Base-by-base conservation (phyloP, 2,329 filamentous ascomycete genomes). In the Trichoderma sp. region DNA sequence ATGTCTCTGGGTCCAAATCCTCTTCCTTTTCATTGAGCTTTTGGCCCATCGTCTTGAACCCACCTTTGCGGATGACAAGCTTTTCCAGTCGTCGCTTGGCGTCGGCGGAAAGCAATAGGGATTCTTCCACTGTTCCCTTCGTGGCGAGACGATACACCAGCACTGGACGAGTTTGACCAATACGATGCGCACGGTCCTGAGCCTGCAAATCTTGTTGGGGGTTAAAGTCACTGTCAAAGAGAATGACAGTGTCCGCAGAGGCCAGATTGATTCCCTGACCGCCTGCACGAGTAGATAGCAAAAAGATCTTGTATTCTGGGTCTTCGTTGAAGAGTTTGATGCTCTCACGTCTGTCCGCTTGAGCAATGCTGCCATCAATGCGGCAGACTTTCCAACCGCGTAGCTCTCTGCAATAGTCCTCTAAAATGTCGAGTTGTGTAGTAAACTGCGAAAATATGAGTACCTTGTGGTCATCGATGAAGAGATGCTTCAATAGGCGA, bases 371-470 rank as follows among this genome's bases (percentile, higher is more conserved):
- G 12, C 97, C 97, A 80, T 98, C 97, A 72, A 99, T 98, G 6
- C 97, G 94, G 81, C 95, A 98, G 29, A 93, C 89, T 1, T 92
- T 90, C 94, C 95, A 98, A 1, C 87, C 86, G 8, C 94, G 92
- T 1, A 98, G 88, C n/a, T 92, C 89, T 9, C 80, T 75, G 4
- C 95, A 95, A 85, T 98, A 99, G 74, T 96, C 93, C 77, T 97
- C 91, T 0, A 99, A 87, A 2, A 99, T 93, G 80, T 98, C 95
- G 0, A 99, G 90, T 78, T 98, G 95, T 0, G 93, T 97, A 75
- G 95, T 97, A 86, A 99, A 99, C 81, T 99, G 97, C 0, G 94
- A 97, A 84, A 99, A 99, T 69, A 99, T 95, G 63, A 99, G 90
- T 33, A 98, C 93, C 81, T 98, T 98, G 85, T 98, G 95, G 4